Evolutionary conservation across 257 asterid species (phyloP).

Genomic region (Mentha longifolia): DNA sequence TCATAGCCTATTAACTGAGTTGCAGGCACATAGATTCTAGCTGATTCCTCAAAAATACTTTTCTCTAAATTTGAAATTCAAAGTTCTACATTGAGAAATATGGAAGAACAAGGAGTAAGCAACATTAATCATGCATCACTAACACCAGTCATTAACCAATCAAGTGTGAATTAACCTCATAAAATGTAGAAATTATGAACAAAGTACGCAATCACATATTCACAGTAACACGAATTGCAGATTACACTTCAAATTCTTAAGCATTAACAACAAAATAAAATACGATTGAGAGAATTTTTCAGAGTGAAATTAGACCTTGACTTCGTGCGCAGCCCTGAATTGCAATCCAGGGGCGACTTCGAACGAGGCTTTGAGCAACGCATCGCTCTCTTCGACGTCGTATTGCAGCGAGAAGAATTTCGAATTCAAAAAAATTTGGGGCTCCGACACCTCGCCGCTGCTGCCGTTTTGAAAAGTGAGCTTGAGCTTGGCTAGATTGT

Average conservation of each 20-base stretch:
- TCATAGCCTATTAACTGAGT: slow-evolving; percentile 4
- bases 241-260: slow-evolving; percentile 1
- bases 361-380: slow-evolving; percentile 65
- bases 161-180: background rate
- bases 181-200: background rate
- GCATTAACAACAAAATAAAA: no score
- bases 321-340: slow-evolving; percentile 65
- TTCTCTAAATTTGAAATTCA: background rate
- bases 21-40: background rate
- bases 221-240: background rate
- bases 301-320: slow-evolving; percentile 51
- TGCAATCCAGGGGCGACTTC: slow-evolving; percentile 65
- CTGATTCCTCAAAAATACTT: background rate
- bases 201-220: no score
- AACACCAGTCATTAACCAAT: background rate
- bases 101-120: background rate
- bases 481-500: slow-evolving; percentile 73
- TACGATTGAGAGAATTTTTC: no score
- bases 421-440: slow-evolving; percentile 69
- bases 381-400: slow-evolving; percentile 83
- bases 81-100: background rate
- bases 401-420: slow-evolving; percentile 70
- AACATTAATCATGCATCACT: background rate
- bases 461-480: slow-evolving; percentile 68
- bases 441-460: slow-evolving; percentile 78